phyloP scores from a whole-genome alignment of 306 rosid species.

The Acacia confusa region DNA sequence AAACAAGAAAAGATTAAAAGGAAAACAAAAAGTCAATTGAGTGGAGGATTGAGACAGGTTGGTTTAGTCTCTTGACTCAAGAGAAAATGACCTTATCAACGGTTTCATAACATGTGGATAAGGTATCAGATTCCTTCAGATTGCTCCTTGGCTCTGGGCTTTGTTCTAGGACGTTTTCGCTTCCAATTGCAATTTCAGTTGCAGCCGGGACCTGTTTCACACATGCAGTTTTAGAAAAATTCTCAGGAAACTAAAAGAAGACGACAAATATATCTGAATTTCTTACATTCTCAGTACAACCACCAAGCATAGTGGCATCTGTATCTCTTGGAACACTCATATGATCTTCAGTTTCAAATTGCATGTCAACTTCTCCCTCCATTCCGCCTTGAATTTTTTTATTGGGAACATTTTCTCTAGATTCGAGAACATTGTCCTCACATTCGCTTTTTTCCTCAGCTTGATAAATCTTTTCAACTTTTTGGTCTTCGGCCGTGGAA shows the following conservation, averaged over 20 bases:
- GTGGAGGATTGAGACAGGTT: not conserved
- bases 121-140: not conserved
- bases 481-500: not conserved
- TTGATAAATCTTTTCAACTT: conserved; percentile 10
- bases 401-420: not conserved
- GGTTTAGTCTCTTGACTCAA: not conserved
- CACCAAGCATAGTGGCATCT: not conserved
- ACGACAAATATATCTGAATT: not conserved
- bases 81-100: conserved; percentile 30
- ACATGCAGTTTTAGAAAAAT: not conserved
- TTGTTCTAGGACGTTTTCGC: not conserved
- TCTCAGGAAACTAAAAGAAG: not conserved
- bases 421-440: not conserved
- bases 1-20: not conserved
- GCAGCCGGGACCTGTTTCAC: not conserved
- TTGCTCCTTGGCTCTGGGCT: not conserved
- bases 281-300: not conserved
- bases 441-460: not conserved
- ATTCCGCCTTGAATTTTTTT: not conserved
- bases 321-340: not conserved
- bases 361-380: not conserved
- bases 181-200: not conserved
- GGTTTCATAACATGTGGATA: not conserved
- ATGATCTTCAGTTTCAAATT: not conserved
- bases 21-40: not conserved